Evolutionary conservation across 1,139 yeast species (phyloP).

Genomic region (Debaryomycetaceae sp.): DNA sequence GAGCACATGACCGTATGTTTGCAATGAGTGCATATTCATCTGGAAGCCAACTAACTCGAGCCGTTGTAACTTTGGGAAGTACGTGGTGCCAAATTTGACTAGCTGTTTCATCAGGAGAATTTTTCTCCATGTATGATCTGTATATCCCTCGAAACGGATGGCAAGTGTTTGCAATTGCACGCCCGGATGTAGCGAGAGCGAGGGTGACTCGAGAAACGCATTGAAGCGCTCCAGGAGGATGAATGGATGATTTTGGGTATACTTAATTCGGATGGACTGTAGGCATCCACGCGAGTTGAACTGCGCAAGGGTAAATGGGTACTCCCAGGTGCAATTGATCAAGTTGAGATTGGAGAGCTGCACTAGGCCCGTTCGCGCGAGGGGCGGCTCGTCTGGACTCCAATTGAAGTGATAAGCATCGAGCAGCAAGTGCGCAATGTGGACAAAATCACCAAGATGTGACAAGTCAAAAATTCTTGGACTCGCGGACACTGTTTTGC

Average conservation of each 20-base stretch:
- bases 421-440: slow-evolving; percentile 19
- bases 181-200: too few species aligned
- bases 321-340: slow-evolving; percentile 41
- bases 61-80: slow-evolving; percentile 18
- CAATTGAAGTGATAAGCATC: slow-evolving; percentile 31
- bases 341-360: slow-evolving; percentile 15
- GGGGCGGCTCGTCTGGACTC: slow-evolving; percentile 16
- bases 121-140: slow-evolving; percentile 12
- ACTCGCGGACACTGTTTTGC: slow-evolving; percentile 4
- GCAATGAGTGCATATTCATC: slow-evolving; percentile 11
- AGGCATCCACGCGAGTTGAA: slow-evolving; percentile 27
- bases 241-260: slow-evolving; percentile 27
- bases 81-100: slow-evolving; percentile 12
- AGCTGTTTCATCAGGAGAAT: slow-evolving; percentile 15
- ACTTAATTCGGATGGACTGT: slow-evolving; percentile 20
- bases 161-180: too few species aligned
- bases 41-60: slow-evolving; percentile 25
- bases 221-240: slow-evolving; percentile 35
- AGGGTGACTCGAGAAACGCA: slow-evolving; percentile 15
- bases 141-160: slow-evolving; percentile 9
- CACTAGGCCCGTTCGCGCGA: slow-evolving; percentile 1
- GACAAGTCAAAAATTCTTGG: slow-evolving; percentile 7
- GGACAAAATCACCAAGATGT: slow-evolving; percentile 25
- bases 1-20: slow-evolving; percentile 2
- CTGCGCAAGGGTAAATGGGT: slow-evolving; percentile 33